These are phyloP conservation scores for Samsoniella hepiali DNA, from an alignment of 2,329 filamentous ascomycete species.

Conservation along the genomic window DNA sequence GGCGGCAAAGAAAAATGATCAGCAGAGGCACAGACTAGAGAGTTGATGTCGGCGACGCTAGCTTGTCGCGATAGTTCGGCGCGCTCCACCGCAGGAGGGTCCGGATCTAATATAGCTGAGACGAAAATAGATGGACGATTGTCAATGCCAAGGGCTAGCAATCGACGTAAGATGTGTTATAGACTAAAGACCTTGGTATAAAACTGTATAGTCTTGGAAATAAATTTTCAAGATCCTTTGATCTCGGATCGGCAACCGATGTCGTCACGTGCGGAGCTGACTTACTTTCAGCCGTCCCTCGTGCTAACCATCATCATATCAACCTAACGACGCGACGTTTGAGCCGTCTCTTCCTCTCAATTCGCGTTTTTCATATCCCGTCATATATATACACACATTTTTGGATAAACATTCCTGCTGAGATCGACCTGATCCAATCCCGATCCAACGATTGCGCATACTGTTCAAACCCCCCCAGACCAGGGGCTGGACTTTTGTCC, in stretches of 20 bases:
- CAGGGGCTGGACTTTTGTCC: neutral
- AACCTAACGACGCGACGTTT: neutral
- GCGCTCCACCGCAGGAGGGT: slow-evolving; percentile 1
- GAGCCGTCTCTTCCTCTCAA: neutral
- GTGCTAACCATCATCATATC: neutral
- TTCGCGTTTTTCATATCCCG: neutral
- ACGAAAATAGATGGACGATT: neutral
- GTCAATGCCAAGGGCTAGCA: neutral
- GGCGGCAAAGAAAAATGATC: too few species aligned
- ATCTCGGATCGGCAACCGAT: neutral
- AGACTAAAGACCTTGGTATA: neutral
- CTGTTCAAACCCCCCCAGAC: neutral
- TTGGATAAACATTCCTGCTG: too few species aligned
- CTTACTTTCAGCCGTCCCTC: neutral
- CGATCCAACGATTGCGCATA: neutral
- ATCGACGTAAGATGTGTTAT: neutral
- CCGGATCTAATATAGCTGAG: neutral
- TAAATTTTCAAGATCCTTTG: neutral
- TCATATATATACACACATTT: neutral
- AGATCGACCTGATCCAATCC: neutral
- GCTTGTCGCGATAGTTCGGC: neutral
- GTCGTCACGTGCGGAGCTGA: slow-evolving; percentile 11
- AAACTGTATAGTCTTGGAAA: neutral
- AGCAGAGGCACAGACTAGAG: neutral
- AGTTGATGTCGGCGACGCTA: neutral